These are phyloP conservation scores for Cornus florida DNA, from an alignment of 148 eudicot species.

Conservation along the genomic window DNA sequence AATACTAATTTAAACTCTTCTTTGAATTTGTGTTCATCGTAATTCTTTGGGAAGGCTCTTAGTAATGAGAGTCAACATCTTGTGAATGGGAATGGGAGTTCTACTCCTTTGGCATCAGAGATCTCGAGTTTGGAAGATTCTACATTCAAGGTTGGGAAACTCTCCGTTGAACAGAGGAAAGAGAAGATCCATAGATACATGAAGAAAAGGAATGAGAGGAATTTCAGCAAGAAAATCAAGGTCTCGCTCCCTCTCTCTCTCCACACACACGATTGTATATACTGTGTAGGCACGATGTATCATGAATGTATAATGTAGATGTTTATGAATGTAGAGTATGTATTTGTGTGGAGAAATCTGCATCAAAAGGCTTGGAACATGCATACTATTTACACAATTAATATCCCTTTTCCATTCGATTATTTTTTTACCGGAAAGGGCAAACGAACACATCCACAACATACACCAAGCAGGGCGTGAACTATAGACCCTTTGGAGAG, in stretches of 20 bases:
- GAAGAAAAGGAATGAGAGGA: conserved; percentile 89
- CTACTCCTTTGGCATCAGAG: conserved; percentile 63
- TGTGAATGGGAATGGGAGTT: conserved; percentile 43
- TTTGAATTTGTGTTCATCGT: not conserved
- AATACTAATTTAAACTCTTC: not conserved
- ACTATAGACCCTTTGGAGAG: too few relatives aligned
- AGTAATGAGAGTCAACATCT: conserved; percentile 70
- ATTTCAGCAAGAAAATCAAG: conserved; percentile 97
- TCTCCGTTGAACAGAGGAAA: conserved; percentile 78
- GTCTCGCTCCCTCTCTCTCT: conserved; percentile 29
- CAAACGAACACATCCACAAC: too few relatives aligned
- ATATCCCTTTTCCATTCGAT: too few relatives aligned
- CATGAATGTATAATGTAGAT: not conserved
- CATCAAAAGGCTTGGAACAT: not conserved
- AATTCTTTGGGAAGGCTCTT: conserved; percentile 42
- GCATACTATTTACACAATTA: not conserved
- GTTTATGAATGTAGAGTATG: not conserved
- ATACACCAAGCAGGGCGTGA: too few relatives aligned
- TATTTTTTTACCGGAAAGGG: too few relatives aligned
- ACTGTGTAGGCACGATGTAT: not conserved
- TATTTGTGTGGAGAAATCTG: not conserved
- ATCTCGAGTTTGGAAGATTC: conserved; percentile 75
- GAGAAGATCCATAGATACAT: conserved; percentile 82
- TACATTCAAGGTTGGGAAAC: conserved; percentile 66
- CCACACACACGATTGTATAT: not conserved